Evolutionary conservation across 2,329 filamentous ascomycete genomes (phyloP).

Genomic region (Fusarium pseudonygamai): DNA sequence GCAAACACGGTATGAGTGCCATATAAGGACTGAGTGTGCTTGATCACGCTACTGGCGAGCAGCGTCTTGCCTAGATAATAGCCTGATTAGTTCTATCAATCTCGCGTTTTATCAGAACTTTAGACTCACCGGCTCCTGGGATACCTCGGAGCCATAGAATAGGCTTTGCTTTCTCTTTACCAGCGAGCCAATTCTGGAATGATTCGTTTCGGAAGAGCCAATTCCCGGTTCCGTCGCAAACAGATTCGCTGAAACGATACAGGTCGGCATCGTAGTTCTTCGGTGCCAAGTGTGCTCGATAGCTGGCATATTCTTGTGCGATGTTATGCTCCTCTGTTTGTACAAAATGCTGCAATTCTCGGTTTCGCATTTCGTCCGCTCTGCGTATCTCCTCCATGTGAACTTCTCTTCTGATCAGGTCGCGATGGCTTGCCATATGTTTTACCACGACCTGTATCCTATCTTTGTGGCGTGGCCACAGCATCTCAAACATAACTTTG

Average conservation of each 20-base stretch:
- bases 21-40: not conserved
- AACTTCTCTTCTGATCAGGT: not conserved
- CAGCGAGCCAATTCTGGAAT: not conserved
- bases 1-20: not conserved
- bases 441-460: not conserved
- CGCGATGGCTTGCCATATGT: not conserved
- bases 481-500: not conserved
- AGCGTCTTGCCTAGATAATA: not conserved
- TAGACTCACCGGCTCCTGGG: not conserved
- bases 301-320: not conserved
- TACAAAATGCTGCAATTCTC: not conserved
- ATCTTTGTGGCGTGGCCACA: not conserved
- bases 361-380: not conserved
- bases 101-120: fast-evolving
- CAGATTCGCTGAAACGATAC: not conserved
- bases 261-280: not conserved
- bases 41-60: not conserved
- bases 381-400: not conserved
- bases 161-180: not conserved
- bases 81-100: no score
- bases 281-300: not conserved
- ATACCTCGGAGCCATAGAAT: not conserved
- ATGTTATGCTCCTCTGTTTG: not conserved
- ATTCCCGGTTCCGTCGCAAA: not conserved
- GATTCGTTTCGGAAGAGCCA: not conserved